Base-by-base conservation (phyloP, 805 yeast genomes). In the Saccharomycopsis javanensis region DNA sequence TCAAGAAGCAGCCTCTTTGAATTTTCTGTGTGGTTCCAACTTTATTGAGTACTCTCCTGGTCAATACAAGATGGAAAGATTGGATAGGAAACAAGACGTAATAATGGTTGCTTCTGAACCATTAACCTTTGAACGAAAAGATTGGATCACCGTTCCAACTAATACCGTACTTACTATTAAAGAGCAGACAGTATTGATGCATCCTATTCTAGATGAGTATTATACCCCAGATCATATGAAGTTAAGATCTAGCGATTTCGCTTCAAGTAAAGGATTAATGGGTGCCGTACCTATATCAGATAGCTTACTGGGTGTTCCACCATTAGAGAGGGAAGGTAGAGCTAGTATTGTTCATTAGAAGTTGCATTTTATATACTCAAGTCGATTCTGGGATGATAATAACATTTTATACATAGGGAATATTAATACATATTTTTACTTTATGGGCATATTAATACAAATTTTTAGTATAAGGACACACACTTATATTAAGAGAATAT, bases 21-120 rank as follows among this genome's bases (percentile, higher is more conserved):
- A 94, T 71, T 94, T 92, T 69, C 86, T 96, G 60, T 86, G 96
- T 13, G 99, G 99, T 0, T 86, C 97, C 15, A 80, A 85, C 57
- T 94, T 94, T 70, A 82, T 85, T 37, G 99, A 94, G 71, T 84
- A 85, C 66, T 86, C 82, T 61, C 96, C 96, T 1, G 96, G 97
- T 20, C 86, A 89, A 66, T 94, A 88, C 73, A 80, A 87, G 65
- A 90, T 94, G 97, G 97, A 94, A 70, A 78, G 99, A 56, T 75
- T 88, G 60, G 96, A 91, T 69, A 78, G 97, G 55, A 86, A 94
- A 8, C 97, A 92, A 69, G 92, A 89, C 69, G 92, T 94, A 16
- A 85, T 92, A n/a, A 86, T 94, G 84, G 94, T 94, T 53, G 96
- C 99, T 1, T 86, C 96, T 16, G 99, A 94, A 67, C 99, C 99